phyloP scores from a whole-genome alignment of 306 rosid species.

The Pyrus bretschneideri region DNA sequence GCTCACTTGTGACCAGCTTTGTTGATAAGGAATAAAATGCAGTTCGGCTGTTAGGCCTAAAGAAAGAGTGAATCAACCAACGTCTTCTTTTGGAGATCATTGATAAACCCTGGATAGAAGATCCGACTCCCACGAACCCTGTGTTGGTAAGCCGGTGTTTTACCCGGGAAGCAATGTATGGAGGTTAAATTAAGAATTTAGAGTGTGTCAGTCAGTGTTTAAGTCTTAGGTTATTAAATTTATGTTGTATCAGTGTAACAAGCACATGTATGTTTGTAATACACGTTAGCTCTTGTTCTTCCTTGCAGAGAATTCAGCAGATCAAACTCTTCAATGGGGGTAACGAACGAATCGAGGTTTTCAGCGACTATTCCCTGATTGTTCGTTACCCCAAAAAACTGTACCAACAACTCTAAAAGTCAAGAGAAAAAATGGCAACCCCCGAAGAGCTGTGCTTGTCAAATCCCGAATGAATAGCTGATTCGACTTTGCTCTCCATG shows the following conservation, averaged over 20 bases:
- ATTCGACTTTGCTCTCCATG: too few relatives aligned
- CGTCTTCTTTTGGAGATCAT: too few relatives aligned
- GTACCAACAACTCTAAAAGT: too few relatives aligned
- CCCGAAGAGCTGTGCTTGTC: too few relatives aligned
- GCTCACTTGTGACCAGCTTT: background rate
- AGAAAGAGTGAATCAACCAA: background rate
- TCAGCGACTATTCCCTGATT: too few relatives aligned
- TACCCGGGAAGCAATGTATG: background rate
- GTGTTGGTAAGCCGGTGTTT: background rate
- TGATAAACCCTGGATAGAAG: background rate
- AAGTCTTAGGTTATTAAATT: background rate
- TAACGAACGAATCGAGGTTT: too few relatives aligned
- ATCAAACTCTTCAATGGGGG: too few relatives aligned
- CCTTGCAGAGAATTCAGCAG: too few relatives aligned
- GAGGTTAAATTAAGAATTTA: background rate
- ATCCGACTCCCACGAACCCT: background rate
- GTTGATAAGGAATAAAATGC: background rate
- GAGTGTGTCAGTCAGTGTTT: background rate
- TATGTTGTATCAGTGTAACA: background rate
- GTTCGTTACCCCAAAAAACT: too few relatives aligned
- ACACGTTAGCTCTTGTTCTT: too few relatives aligned
- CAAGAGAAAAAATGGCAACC: too few relatives aligned
- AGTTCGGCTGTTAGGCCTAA: background rate
- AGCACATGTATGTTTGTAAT: background rate
- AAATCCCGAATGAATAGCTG: too few relatives aligned